Base-by-base conservation (phyloP, 306 rosid species). In the Prunus fruticosa region DNA sequence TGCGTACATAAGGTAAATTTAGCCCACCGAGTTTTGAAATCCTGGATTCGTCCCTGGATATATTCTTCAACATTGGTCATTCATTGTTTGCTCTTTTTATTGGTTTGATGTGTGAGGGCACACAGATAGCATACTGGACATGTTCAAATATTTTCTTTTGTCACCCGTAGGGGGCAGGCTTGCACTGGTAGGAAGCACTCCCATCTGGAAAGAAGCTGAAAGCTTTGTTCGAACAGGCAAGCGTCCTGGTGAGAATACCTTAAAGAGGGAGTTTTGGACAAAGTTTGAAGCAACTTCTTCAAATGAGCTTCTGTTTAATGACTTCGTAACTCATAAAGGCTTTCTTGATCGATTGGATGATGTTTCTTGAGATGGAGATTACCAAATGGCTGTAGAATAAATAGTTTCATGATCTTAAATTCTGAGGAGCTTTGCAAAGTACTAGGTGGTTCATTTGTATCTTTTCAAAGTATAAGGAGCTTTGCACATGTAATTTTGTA, bases 221-320 rank as follows among this genome's bases (percentile, higher is more conserved):
- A 91, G 93, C 57, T 56, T 84, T 2, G 69, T 85, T 54, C 84
- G 28, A 80, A 79, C 77, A 25, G 91, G 91, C 60, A 89, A 88
- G 78, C 79, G 57, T 56, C 88, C 96, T 2, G 97, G 99, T 73
- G 99, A 96, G 86, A 90, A 88, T 76, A 96, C 99, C 41, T 72
- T 92, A 70, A 96, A 92, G 84, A 92, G 86, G 80, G 99, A 96
- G 82, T 62, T 96, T 51, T 96, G 99, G 99, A 67, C 90, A 0
- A 91, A 76, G 77, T 96, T 96, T 81, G 99, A 96, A 77, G 98
- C 88, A 71, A 97, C 96, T 50, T 82, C 97, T 30, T 27, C 64
- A 52, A 71, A 69, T 71, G 88, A 66, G 43, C 61, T 80, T 82
- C 78, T 71, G 28, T 56, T 76, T 58, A 76, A 86, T 30, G 66